These are phyloP conservation scores for Pseudogymnoascus sp. DNA, from an alignment of 2,329 filamentous ascomycete species.

Conservation along the genomic window DNA sequence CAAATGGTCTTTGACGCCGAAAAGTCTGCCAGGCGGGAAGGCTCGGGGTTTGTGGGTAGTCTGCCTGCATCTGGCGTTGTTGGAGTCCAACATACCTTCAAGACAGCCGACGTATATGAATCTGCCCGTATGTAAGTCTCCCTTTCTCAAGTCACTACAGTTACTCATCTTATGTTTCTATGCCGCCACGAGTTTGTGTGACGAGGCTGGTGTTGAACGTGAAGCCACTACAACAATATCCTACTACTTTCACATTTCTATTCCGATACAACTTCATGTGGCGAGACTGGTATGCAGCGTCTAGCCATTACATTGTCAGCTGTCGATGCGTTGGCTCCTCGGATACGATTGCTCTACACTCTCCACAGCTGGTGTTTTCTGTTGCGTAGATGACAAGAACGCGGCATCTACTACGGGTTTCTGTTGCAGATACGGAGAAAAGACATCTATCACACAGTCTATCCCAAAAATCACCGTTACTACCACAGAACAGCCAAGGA, in stretches of 20 bases:
- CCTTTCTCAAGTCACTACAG: not conserved
- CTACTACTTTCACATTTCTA: not conserved
- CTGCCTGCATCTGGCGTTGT: slow-evolving; percentile 1
- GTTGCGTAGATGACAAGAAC: not conserved
- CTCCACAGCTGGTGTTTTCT: not conserved
- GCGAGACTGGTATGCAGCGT: not conserved
- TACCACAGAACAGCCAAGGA: not conserved
- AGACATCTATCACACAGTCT: not conserved
- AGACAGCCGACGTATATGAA: not conserved
- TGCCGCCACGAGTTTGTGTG: not conserved
- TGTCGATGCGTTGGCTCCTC: not conserved
- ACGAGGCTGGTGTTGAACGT: not conserved
- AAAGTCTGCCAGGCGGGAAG: not conserved
- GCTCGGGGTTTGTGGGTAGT: not conserved
- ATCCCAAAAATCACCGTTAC: not conserved
- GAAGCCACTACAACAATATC: not conserved
- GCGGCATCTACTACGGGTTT: not conserved
- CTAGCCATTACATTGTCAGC: not conserved
- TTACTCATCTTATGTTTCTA: not conserved
- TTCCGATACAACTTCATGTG: not conserved
- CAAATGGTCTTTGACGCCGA: not conserved
- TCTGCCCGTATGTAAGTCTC: not conserved
- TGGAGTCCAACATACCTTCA: not conserved
- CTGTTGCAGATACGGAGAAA: not conserved
- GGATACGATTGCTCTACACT: not conserved